Conservation (phyloP, 73 alveolate genomes). For the Paraurostyla sp. region DNA sequence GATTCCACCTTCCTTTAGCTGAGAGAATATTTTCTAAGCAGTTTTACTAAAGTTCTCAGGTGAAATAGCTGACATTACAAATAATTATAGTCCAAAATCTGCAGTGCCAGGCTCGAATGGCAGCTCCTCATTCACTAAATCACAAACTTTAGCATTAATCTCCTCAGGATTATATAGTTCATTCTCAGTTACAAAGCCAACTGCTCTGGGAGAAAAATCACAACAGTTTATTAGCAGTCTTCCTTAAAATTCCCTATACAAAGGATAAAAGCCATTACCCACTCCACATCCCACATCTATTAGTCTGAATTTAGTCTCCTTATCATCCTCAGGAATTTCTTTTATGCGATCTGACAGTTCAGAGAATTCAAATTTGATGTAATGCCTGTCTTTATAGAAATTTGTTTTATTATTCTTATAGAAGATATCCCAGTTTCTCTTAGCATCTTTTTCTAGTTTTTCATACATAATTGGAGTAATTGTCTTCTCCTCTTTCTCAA, state of each 20-base stretch:
- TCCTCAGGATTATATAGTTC: slow-evolving; percentile 79
- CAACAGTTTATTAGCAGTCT: slow-evolving; percentile 83
- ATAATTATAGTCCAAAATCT: slow-evolving; percentile 87
- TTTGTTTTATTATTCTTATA: slow-evolving; percentile 89
- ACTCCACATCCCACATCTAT: slow-evolving; percentile 97
- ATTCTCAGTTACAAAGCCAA: slow-evolving; percentile 79
- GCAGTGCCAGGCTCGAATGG: slow-evolving; percentile 69
- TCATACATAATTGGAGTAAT: slow-evolving; percentile 68
- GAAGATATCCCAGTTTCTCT: slow-evolving; percentile 90
- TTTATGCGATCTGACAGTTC: slow-evolving; percentile 62
- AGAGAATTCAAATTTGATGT: slow-evolving; percentile 85
- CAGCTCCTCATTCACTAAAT: slow-evolving; percentile 77
- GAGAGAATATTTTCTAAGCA: slow-evolving; percentile 72
- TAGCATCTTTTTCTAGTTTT: slow-evolving; percentile 84
- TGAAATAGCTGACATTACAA: slow-evolving; percentile 92
- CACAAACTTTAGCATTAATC: slow-evolving; percentile 77
- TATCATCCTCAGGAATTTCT: neutral
- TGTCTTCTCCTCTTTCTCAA: slow-evolving; percentile 68
- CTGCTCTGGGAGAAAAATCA: slow-evolving; percentile 93
- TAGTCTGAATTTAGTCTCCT: slow-evolving; percentile 63
- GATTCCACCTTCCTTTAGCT: slow-evolving; percentile 92
- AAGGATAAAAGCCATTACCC: slow-evolving; percentile 95
- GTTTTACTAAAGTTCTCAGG: slow-evolving; percentile 87
- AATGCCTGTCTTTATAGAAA: slow-evolving; percentile 94
- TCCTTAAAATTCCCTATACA: slow-evolving; percentile 66